phyloP scores from a whole-genome alignment of 2,329 filamentous ascomycete genomes.

The Fusarium staphyleae region DNA sequence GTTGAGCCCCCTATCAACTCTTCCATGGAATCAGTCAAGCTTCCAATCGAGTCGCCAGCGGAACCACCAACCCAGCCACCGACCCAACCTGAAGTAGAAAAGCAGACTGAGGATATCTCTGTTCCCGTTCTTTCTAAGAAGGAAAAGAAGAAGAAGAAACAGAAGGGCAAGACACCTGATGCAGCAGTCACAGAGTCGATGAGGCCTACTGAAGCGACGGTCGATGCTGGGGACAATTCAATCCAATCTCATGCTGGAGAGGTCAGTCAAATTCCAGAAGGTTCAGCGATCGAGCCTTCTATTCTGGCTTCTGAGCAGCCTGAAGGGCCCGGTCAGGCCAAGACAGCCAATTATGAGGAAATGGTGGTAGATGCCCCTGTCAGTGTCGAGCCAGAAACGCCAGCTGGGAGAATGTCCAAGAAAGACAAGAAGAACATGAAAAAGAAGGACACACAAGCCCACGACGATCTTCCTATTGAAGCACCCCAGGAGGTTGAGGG shows the following conservation, averaged over 20 bases:
- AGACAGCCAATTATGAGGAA: neutral
- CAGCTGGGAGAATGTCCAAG: constrained; percentile 22
- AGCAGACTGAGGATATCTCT: constrained; percentile 20
- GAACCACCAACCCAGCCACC: neutral
- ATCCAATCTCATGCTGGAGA: neutral
- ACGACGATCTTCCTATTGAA: constrained; percentile 1
- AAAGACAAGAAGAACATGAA: constrained; percentile 47
- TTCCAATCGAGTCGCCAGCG: neutral
- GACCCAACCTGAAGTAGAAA: neutral
- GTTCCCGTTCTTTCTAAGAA: constrained; percentile 26
- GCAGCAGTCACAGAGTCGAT: constrained; percentile 1
- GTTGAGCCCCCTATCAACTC: neutral
- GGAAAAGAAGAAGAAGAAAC: constrained; percentile 34
- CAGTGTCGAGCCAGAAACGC: neutral
- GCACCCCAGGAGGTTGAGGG: neutral
- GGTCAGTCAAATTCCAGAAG: neutral
- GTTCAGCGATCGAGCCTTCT: neutral
- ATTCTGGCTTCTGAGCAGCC: neutral
- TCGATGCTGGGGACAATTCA: neutral
- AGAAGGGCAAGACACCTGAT: constrained; percentile 22
- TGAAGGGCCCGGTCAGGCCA: neutral
- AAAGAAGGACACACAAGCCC: constrained; percentile 36
- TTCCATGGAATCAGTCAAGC: neutral
- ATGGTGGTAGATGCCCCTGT: neutral
- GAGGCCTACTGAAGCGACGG: neutral